Conservation (phyloP, 106 monocot species). For the Acorus calamus region DNA sequence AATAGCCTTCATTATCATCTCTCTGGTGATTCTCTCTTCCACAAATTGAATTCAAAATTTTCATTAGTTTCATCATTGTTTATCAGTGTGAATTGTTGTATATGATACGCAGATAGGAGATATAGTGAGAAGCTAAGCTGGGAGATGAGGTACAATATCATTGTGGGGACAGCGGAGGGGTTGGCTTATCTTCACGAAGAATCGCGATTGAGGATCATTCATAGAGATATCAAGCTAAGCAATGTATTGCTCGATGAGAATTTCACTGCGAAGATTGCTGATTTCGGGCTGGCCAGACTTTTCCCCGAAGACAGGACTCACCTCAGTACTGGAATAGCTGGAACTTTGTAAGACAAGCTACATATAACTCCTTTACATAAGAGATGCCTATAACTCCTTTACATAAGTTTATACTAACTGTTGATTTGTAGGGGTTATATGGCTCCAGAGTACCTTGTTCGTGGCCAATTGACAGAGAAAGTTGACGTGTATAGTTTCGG, state of each 20-base stretch:
- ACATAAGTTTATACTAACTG: too few species aligned
- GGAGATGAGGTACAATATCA: slow-evolving; percentile 7
- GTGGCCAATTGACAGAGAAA: slow-evolving; percentile 3
- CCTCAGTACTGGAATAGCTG: slow-evolving; percentile 3
- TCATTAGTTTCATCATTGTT: too few species aligned
- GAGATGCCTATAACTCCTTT: too few species aligned
- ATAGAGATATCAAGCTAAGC: slow-evolving; percentile 12
- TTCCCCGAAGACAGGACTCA: too few species aligned
- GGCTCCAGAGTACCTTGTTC: neutral
- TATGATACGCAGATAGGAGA: neutral
- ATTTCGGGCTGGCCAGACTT: slow-evolving; percentile 6
- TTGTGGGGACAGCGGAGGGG: slow-evolving; percentile 4
- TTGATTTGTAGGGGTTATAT: neutral
- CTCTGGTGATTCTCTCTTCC: slow-evolving; percentile 1
- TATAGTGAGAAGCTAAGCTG: slow-evolving; percentile 1
- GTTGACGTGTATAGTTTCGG: neutral
- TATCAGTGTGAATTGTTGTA: too few species aligned
- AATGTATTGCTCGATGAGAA: slow-evolving; percentile 6
- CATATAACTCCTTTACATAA: too few species aligned
- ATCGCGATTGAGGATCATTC: slow-evolving; percentile 3
- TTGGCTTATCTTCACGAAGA: slow-evolving; percentile 15
- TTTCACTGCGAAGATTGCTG: slow-evolving; percentile 8
- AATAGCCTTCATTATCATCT: slow-evolving; percentile 18
- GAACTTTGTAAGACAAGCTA: neutral
- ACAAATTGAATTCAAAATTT: too few species aligned